Percentiles rank a stretch among this genome's conserved stretches.
phyloP scores from a whole-genome alignment of 306 rosid species.

The Mimosa bimucronata region DNA sequence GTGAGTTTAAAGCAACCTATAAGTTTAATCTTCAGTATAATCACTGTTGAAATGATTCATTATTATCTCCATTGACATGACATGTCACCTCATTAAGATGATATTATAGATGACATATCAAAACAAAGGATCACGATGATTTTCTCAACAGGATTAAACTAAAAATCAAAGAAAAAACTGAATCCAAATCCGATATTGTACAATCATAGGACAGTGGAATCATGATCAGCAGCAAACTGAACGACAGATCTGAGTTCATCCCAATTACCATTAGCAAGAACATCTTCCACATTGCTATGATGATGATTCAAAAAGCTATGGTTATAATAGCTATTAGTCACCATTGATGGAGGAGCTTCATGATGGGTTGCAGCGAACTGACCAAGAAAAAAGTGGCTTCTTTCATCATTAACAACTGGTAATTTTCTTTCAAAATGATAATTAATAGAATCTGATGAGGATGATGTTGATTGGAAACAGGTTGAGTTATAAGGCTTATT shows the following conservation, averaged over 20 bases:
- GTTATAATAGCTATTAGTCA: conserved; percentile 1
- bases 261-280: conserved; percentile 49
- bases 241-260: conserved; percentile 63
- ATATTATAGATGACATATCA: background rate
- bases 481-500: conserved; percentile 7
- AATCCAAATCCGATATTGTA: background rate
- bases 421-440: conserved; percentile 27
- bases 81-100: background rate
- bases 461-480: background rate
- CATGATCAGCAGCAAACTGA: conserved; percentile 49
- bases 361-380: background rate
- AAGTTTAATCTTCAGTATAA: no score
- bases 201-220: conserved; percentile 40
- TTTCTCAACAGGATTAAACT: background rate
- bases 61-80: background rate
- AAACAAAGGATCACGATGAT: background rate
- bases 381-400: conserved; percentile 23
- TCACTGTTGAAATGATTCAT: background rate
- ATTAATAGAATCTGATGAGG: conserved; percentile 30
- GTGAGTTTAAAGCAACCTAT: no score
- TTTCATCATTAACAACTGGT: background rate
- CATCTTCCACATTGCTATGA: conserved; percentile 39
- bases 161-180: background rate
- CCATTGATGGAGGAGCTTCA: conserved; percentile 29
- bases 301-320: conserved; percentile 33